Evolutionary conservation across 768 basidiomycete genomes (phyloP).

Genomic region (Lanmaoa pseudosensibilis): DNA sequence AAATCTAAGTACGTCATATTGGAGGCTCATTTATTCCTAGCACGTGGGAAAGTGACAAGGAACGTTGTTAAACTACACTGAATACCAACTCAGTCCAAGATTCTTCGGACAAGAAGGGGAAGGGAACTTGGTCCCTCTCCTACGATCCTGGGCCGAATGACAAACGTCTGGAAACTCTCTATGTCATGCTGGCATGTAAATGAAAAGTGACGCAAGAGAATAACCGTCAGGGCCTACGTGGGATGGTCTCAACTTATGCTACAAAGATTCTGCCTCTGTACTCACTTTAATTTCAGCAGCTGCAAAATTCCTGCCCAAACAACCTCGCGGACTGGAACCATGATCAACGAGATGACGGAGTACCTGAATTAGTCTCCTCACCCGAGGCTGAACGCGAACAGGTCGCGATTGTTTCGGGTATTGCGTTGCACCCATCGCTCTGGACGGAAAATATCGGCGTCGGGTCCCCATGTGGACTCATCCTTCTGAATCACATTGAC

Average conservation of each 20-base stretch:
- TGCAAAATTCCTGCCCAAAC: constrained; percentile 61
- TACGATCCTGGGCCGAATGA: constrained; percentile 57
- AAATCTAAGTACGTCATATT: neutral
- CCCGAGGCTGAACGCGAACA: constrained; percentile 63
- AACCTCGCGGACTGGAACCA: constrained; percentile 51
- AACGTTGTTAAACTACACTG: neutral
- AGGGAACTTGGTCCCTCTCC: constrained; percentile 56
- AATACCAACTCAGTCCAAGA: constrained; percentile 18
- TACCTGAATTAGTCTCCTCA: constrained; percentile 26
- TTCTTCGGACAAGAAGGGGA: constrained; percentile 47
- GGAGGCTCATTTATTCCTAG: neutral
- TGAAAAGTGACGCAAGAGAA: constrained; percentile 54
- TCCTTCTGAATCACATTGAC: constrained; percentile 59
- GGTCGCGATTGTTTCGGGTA: constrained; percentile 38
- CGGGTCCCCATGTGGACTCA: constrained; percentile 55
- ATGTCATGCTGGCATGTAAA: constrained; percentile 53
- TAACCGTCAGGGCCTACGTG: constrained; percentile 41
- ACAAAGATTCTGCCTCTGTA: constrained; percentile 21
- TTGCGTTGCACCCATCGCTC: constrained; percentile 58
- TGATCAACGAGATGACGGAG: constrained; percentile 12
- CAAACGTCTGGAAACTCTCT: constrained; percentile 65
- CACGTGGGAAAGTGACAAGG: neutral
- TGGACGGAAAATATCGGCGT: constrained; percentile 57
- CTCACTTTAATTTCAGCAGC: constrained; percentile 59
- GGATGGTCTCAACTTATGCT: neutral